phyloP scores from a whole-genome alignment of 176 grass and related monocot genomes.

The Carex kokanica region DNA sequence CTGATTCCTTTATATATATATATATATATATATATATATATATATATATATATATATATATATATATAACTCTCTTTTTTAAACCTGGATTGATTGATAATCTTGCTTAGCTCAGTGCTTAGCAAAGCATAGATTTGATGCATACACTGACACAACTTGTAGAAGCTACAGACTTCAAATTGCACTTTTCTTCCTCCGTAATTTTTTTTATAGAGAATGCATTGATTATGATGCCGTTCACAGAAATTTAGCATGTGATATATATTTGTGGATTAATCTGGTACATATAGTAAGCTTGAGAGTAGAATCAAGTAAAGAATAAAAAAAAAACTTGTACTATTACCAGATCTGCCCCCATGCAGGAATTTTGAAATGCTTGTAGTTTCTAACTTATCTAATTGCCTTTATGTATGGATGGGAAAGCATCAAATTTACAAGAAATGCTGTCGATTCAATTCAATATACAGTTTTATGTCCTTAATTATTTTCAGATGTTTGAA shows the following conservation, averaged over 20 bases:
- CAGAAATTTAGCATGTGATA: not conserved
- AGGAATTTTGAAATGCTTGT: not conserved
- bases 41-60: too few relatives aligned
- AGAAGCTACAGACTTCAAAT: not conserved
- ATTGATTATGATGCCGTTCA: not conserved
- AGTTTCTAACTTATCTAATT: not conserved
- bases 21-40: too few relatives aligned
- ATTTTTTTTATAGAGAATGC: not conserved
- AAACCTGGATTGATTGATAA: too few relatives aligned
- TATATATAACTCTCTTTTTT: too few relatives aligned
- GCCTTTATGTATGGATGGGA: too few relatives aligned
- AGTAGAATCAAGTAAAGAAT: constrained; percentile 1
- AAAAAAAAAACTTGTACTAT: not conserved
- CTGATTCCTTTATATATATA: too few relatives aligned
- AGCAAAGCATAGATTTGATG: too few relatives aligned
- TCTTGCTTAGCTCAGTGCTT: not conserved
- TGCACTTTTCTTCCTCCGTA: not conserved
- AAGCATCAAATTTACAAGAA: too few relatives aligned
- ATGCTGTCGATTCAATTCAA: not conserved
- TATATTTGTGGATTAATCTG: not conserved
- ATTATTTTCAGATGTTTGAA: not conserved
- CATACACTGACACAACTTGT: too few relatives aligned
- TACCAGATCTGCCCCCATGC: not conserved
- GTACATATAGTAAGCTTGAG: not conserved
- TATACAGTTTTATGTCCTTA: not conserved